Base-by-base conservation (phyloP, 1,284 basidiomycete species). In the Puccinia coronata region DNA sequence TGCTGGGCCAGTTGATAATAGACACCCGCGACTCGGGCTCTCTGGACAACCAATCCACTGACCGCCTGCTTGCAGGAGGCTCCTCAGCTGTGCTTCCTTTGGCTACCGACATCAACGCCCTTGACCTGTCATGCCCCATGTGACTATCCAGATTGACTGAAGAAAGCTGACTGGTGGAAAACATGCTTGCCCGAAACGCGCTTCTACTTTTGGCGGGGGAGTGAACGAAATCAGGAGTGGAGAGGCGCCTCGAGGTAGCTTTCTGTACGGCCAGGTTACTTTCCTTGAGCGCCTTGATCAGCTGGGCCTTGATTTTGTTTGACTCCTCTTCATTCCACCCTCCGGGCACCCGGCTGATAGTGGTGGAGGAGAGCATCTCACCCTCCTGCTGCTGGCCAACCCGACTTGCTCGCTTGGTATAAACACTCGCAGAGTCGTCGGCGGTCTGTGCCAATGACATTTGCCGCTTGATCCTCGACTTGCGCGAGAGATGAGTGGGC, bases 241-340 rank as follows among this genome's bases (percentile, higher is more conserved):
- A 81, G 4, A 81, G 53, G 23, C 72, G 34, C 6, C 73, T 49
- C 5, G 71, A 75, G 8, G 80, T 81, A 57, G 80, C 80, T 59
- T 81, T 81, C 43, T 74, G 71, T n/a, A 81, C 80, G 6, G 80
- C 80, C 18, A 65, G 57, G 72, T 81, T 81, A n/a, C 72, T 81
- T 59, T 75, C 34, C 28, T 51, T n/a, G 18, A 81, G 49, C 25
- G 80, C 72, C 47, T 65, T 39, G 25, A 81, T 75, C 20, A 81
- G 41, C 43, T 75, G 55, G 36, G 41, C 43, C n/a, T 81, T 51
- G 41, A 81, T 81, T 41, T 81, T 72, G n/a, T 81, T 55, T 1
- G 55, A 72, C 59, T 73, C 71, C 14, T 67, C 80, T 20, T 41
- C 80, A 49, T 74, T 74, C 71, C 80, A 73, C 18, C 61, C 71